A percentile compares a stretch with the other conserved stretches of the same genome.
Evolutionary conservation across 2,329 filamentous ascomycete genomes (phyloP).

Genomic region (Ascochyta viciae-villosae): DNA sequence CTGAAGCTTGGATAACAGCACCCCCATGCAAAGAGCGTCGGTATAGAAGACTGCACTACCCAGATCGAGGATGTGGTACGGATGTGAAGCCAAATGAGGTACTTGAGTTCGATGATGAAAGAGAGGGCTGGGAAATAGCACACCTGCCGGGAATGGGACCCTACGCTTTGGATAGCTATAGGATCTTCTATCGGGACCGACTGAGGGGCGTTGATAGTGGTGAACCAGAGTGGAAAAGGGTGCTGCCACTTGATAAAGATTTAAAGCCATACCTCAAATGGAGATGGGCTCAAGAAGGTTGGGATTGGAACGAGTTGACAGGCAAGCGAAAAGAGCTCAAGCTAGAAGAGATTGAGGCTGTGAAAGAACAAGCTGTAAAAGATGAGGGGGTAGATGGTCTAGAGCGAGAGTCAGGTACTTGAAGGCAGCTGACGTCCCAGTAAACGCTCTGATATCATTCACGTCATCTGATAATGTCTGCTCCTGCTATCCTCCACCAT

Average conservation of each 20-base stretch:
- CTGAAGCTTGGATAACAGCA: conserved; percentile 69
- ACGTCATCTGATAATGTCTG: not conserved
- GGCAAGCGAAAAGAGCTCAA: conserved; percentile 6
- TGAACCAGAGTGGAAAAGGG: conserved; percentile 90
- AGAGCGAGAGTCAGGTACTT: not conserved
- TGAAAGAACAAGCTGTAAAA: not conserved
- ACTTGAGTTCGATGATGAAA: conserved; percentile 44
- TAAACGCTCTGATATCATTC: not conserved
- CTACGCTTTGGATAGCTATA: conserved; percentile 89
- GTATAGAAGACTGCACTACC: conserved; percentile 61
- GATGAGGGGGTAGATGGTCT: not conserved
- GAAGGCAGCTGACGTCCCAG: not conserved
- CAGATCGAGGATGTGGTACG: conserved; percentile 22
- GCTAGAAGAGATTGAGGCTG: not conserved
- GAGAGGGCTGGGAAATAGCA: conserved; percentile 78
- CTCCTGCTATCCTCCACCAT: not conserved
- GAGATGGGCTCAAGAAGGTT: conserved; percentile 75
- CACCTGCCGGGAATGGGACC: conserved; percentile 76
- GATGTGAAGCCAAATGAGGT: conserved; percentile 56
- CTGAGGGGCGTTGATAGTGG: conserved; percentile 69
- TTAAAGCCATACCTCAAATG: conserved; percentile 84
- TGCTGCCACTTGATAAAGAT: conserved; percentile 84
- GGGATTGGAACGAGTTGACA: conserved; percentile 13
- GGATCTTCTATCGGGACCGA: conserved; percentile 88
- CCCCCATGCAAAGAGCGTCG: conserved; percentile 68